These are phyloP conservation scores for Xylariales sp. DNA, from an alignment of 2,329 filamentous ascomycete species.

Conservation along the genomic window DNA sequence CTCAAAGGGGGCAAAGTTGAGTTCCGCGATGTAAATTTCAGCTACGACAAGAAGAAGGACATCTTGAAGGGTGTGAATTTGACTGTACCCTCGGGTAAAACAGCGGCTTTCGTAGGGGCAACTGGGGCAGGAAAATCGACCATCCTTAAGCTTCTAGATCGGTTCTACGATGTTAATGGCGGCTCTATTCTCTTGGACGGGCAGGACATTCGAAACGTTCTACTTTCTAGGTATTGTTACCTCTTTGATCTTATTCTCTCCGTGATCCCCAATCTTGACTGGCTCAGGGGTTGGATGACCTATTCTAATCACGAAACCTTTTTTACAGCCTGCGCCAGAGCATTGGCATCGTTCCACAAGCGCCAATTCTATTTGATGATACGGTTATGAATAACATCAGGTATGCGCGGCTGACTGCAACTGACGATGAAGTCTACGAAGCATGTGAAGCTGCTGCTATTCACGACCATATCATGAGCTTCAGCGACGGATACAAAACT, in stretches of 20 bases:
- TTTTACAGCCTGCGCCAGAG: slow-evolving; percentile 30
- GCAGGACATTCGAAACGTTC: slow-evolving; percentile 37
- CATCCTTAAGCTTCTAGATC: slow-evolving; percentile 43
- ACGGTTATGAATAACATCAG: slow-evolving; percentile 51
- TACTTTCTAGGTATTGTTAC: slow-evolving; percentile 25
- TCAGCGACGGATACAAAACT: slow-evolving; percentile 48
- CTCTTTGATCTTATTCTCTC: no score
- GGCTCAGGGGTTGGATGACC: no score
- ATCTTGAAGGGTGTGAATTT: slow-evolving; percentile 53
- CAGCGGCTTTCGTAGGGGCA: slow-evolving; percentile 56
- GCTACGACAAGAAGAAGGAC: slow-evolving; percentile 55
- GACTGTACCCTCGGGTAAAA: slow-evolving; percentile 44
- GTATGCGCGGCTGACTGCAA: slow-evolving; percentile 44
- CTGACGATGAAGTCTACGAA: slow-evolving; percentile 43
- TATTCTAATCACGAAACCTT: not conserved
- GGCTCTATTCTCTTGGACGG: slow-evolving; percentile 43
- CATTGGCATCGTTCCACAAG: slow-evolving; percentile 41
- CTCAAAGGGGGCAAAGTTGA: slow-evolving; percentile 49
- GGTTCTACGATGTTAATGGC: slow-evolving; percentile 43
- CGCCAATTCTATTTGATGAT: slow-evolving; percentile 47
- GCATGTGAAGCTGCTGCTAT: slow-evolving; percentile 51
- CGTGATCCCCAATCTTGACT: no score
- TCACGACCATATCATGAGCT: slow-evolving; percentile 48
- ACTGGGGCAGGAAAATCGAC: slow-evolving; percentile 53
- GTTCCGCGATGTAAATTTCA: slow-evolving; percentile 52